A percentile compares a stretch with the other conserved stretches of the same genome.
Evolutionary conservation across 1,284 basidiomycete genomes (phyloP).

Genomic region (Trichosporon sp.): DNA sequence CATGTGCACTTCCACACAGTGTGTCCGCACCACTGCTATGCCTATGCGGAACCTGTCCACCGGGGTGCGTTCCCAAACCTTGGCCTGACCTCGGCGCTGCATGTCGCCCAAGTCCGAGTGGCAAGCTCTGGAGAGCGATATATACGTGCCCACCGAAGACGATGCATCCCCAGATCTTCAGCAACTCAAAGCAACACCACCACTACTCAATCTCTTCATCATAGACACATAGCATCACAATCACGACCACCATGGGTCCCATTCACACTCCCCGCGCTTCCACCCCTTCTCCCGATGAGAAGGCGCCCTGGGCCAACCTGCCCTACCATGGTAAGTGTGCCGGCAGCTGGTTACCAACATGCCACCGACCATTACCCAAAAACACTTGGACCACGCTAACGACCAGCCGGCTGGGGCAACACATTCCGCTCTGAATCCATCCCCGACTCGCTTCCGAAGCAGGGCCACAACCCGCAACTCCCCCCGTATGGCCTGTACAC

Average conservation of each 20-base stretch:
- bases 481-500: conserved; percentile 59
- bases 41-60: too few species aligned
- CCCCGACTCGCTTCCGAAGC: conserved; percentile 49
- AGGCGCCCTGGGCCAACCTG: not conserved
- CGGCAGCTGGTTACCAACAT: too few species aligned
- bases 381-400: not conserved
- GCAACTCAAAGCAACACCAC: not conserved
- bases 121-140: too few species aligned
- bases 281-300: not conserved
- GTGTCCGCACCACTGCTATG: too few species aligned
- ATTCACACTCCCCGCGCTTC: not conserved
- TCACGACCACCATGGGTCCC: not conserved
- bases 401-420: conserved; percentile 14
- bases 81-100: too few species aligned
- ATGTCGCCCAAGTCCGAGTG: too few species aligned
- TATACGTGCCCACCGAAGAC: too few species aligned
- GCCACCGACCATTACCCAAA: too few species aligned
- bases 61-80: too few species aligned
- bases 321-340: not conserved
- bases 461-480: conserved; percentile 62
- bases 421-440: conserved; percentile 13
- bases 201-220: not conserved
- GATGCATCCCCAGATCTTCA: too few species aligned
- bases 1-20: too few species aligned
- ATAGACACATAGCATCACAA: not conserved